Evolutionary conservation across 2,329 filamentous ascomycete genomes (phyloP), one percentile per base, ranked within the genome.

Genomic region (Bretziella fagacearum): DNA sequence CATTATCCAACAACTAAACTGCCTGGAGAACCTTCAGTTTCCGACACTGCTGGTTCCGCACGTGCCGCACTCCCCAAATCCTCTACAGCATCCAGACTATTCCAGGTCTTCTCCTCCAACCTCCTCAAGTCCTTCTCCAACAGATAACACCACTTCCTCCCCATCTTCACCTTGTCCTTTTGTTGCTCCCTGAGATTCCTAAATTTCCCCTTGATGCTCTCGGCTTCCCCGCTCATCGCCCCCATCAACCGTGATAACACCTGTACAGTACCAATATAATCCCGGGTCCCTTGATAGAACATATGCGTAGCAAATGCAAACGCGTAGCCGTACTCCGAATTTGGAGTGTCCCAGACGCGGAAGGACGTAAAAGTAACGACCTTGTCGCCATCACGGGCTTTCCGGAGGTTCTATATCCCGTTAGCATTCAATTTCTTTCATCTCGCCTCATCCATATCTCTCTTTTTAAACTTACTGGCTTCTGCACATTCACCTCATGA

Each of bases 61-160:
- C 4, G 11, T 29, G 30, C 35, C 23, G 46, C 51, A 36, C 49
- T 50, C 29, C 77, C 77, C 49, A 78, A 58, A 58, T 85, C 79
- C 59, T 91, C 84, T 23, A 81, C 72, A 1, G 83, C 83, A 58
- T 73, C 80, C 29, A 65, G 60, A 49, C 76, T 66, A 60, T 87
- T 72, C 84, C 86, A 93, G 26, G 79, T 85, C 49, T 69, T 67
- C 55, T 66, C 67, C 65, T 94, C 87, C 39, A 94, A 60, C 30
- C 61, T 62, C 42, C 54, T 54, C 57, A 69, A 73, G 20, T 73
- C 72, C 44, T 69, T 63, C 57, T 81, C 70, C 58, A 87, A 8
- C 22, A 50, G 30, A 40, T 50, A 45, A 29, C 37, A 48, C 25
- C 53, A 50, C 44, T 47, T 51, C n/a, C 49, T 49, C 3, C 44